phyloP scores from a whole-genome alignment of 352 stramenopile species.

The Globisporangium camurandrum region DNA sequence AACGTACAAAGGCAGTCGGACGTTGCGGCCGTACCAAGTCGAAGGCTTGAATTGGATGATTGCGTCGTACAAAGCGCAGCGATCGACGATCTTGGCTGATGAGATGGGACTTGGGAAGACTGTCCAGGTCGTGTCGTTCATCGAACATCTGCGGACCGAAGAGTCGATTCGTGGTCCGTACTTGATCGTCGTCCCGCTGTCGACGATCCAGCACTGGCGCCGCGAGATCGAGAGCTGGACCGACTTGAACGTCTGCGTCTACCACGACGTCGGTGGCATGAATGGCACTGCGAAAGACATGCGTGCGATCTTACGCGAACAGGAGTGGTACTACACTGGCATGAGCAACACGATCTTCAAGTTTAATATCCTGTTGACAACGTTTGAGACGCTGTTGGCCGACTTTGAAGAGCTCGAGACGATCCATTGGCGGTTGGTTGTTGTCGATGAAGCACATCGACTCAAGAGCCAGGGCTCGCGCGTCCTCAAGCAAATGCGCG shows the following conservation, averaged over 20 bases:
- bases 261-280: slow-evolving; percentile 92
- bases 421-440: slow-evolving; percentile 79
- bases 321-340: slow-evolving; percentile 86
- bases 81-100: slow-evolving; percentile 85
- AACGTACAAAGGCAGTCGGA: slow-evolving; percentile 82
- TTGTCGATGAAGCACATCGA: slow-evolving; percentile 80
- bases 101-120: slow-evolving; percentile 94
- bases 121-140: slow-evolving; percentile 92
- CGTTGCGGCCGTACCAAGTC: slow-evolving; percentile 76
- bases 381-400: slow-evolving; percentile 74
- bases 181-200: slow-evolving; percentile 82
- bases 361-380: slow-evolving; percentile 82
- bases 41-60: slow-evolving; percentile 89
- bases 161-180: slow-evolving; percentile 79
- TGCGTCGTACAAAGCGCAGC: slow-evolving; percentile 80
- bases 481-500: slow-evolving; percentile 85
- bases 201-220: slow-evolving; percentile 84
- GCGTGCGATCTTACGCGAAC: slow-evolving; percentile 73
- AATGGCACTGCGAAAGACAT: slow-evolving; percentile 87
- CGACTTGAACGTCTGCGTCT: slow-evolving; percentile 98
- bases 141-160: slow-evolving; percentile 83
- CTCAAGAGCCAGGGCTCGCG: slow-evolving; percentile 73
- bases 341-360: slow-evolving; percentile 89
- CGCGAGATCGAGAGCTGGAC: slow-evolving; percentile 90
- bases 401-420: slow-evolving; percentile 84